Base-by-base conservation (phyloP, 306 rosid species). In the Lathyrus tuberosus region DNA sequence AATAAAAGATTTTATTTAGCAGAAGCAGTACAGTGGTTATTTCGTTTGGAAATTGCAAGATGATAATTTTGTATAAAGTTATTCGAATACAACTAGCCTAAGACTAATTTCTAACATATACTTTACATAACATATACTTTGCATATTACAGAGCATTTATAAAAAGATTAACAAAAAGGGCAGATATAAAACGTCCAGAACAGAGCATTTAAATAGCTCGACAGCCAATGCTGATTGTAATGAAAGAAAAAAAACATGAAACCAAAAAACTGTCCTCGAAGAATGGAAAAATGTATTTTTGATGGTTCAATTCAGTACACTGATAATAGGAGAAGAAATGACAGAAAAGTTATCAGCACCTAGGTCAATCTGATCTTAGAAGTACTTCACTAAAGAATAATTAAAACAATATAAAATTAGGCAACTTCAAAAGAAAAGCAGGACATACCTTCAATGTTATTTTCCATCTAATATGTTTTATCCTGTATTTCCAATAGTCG, bases 401-500 rank as follows among this genome's bases (percentile, higher is more conserved):
- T 49, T 24, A 70, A 73, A 71, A 70, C 41, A 65, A 46, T 44
- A 28, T 48, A 43, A 62, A 68, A 16, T 24, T 30, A 14, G 40
- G 46, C 6, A 35, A 61, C 71, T 65, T 6, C 48, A 51, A 51
- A 65, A 68, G 69, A 73, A 67, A 76, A 54, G 18, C 41, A 65
- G 72, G 75, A 35, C 66, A 72, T 70, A 94, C 97, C 98, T 94
- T 94, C 76, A 87, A 70, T 63, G 96, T 90, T 56, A 90, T 78
- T 81, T 79, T 87, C 96, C 95, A 94, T 70, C 91, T 90, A 76
- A 78, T 82, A 69, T 90, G 88, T 83, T 87, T 90, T 59, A 75
- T 79, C 71, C 78, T 94, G 88, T 86, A 94, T 78, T 87, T 90
- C 97, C 98, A 90, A 71, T 80, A 84, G 74, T 85, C 92, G 31